Base-by-base conservation (phyloP, 306 rosid species). In the Cicer arietinum region DNA sequence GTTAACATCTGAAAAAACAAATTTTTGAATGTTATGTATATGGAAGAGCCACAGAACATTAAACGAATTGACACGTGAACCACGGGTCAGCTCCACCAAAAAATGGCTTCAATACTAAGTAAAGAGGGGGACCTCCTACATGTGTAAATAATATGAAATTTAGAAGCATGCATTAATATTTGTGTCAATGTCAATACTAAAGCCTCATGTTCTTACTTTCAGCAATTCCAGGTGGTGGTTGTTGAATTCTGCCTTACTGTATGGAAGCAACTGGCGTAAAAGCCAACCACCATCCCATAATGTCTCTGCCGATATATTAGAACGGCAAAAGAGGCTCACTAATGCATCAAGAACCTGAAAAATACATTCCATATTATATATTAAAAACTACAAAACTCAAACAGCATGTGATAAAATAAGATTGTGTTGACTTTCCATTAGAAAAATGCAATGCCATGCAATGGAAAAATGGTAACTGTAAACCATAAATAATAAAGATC, bases 251-350 rank as follows among this genome's bases (percentile, higher is more conserved):
- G 88, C 88, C 84, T 88, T 90, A 35, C 98, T 85, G 73, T 91
- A 89, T 70, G 98, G 97, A 81, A 93, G 88, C 85, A 93, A 82
- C 88, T 93, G 98, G 65, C 97, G 89, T 84, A 93, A 86, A 83
- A 93, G 98, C 98, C 98, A 93, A 74, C 98, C 98, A 44, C 98
- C 98, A 83, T 88, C 89, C 98, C 98, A 93, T 75, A 91, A 76
- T 69, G 92, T 85, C 84, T 93, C 98, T 35, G 98, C 88, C 57
- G 98, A 89, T 79, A 93, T 81, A 85, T 87, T 93, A 69, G 97
- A 85, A 79, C 96, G 93, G 71, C 93, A 85, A 81, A 91, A 87
- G 58, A 93, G 90, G 82, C 88, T 87, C 80, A 93, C 97, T 86
- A 93, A 87, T 48, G 96, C 90, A 82, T 93, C 93, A 10, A 93